These are phyloP conservation scores for Diaporthe nobilis DNA, from an alignment of 2,329 filamentous ascomycete species.

Conservation along the genomic window DNA sequence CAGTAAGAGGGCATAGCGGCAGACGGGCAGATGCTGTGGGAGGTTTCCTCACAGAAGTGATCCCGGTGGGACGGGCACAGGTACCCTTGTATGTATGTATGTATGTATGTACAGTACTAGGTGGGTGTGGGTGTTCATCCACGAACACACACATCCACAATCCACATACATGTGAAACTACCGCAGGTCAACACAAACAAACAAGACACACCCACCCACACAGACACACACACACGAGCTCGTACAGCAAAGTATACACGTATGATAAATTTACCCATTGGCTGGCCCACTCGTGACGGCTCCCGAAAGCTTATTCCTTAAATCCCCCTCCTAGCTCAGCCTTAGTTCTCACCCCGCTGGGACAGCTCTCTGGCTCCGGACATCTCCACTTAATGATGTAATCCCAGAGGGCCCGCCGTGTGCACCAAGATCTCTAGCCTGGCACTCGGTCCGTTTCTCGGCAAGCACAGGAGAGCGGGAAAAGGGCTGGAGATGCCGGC, in stretches of 20 bases:
- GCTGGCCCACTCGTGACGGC: conserved; percentile 13
- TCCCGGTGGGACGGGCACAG: conserved; percentile 9
- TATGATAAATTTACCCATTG: conserved; percentile 30
- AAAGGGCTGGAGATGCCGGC: background rate
- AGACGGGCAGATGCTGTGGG: conserved; percentile 8
- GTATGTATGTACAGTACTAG: background rate
- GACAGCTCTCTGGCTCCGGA: conserved; percentile 23
- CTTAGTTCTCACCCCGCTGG: conserved; percentile 17
- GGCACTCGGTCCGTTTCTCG: conserved; percentile 14
- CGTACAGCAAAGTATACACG: background rate
- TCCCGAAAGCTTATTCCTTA: conserved; percentile 27
- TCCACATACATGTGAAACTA: conserved; percentile 16
- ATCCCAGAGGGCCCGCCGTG: background rate
- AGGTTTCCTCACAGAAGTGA: conserved; percentile 22
- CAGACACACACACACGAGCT: background rate
- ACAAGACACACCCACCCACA: background rate
- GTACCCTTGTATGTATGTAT: background rate
- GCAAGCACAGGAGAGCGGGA: background rate
- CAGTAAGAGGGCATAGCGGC: background rate
- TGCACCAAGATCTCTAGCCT: conserved; percentile 32
- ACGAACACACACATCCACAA: background rate
- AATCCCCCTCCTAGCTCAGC: conserved; percentile 10
- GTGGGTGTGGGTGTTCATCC: conserved; percentile 5
- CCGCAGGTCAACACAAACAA: background rate
- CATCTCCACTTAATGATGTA: conserved; percentile 41